Conservation (phyloP, 2,329 filamentous ascomycete species). For the Trichoderma sp. region DNA sequence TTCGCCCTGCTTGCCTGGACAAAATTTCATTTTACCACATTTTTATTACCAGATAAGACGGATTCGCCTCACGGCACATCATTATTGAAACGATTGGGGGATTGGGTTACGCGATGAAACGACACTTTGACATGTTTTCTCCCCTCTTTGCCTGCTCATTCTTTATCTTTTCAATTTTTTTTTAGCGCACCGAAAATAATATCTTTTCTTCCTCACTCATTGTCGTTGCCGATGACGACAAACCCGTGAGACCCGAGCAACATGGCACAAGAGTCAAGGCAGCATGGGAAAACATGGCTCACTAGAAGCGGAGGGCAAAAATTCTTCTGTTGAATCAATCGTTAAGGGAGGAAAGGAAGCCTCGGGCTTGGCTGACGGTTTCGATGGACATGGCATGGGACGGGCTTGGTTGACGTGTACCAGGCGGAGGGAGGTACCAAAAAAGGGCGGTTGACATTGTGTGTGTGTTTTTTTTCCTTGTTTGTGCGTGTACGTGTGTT, state of each 20-base stretch:
- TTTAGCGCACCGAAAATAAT: conserved; percentile 1
- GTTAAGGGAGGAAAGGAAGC: background rate
- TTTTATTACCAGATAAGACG: conserved; percentile 43
- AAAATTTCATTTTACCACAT: background rate
- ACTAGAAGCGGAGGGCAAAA: conserved; percentile 17
- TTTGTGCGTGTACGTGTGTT: background rate
- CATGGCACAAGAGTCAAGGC: conserved; percentile 5
- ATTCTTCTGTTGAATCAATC: conserved; percentile 16
- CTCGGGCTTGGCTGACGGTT: conserved; percentile 11
- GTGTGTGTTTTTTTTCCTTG: background rate
- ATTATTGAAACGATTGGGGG: conserved; percentile 33
- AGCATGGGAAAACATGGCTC: conserved; percentile 4
- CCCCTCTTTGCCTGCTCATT: conserved; percentile 13
- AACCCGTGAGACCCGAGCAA: background rate
- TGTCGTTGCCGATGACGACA: background rate
- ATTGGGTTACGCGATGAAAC: conserved; percentile 27
- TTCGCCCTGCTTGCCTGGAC: conserved; percentile 1
- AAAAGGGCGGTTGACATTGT: conserved; percentile 5
- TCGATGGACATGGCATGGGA: conserved; percentile 24
- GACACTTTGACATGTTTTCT: conserved; percentile 34
- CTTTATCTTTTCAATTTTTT: background rate
- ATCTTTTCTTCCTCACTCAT: background rate
- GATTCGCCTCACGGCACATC: conserved; percentile 47
- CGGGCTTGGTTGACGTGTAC: conserved; percentile 11
- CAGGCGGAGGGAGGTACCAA: conserved; percentile 2